Evolutionary conservation across 176 grass and related monocot genomes (phyloP), one percentile per base, ranked within the genome.

Genomic region (Hyparrhenia diplandra): DNA sequence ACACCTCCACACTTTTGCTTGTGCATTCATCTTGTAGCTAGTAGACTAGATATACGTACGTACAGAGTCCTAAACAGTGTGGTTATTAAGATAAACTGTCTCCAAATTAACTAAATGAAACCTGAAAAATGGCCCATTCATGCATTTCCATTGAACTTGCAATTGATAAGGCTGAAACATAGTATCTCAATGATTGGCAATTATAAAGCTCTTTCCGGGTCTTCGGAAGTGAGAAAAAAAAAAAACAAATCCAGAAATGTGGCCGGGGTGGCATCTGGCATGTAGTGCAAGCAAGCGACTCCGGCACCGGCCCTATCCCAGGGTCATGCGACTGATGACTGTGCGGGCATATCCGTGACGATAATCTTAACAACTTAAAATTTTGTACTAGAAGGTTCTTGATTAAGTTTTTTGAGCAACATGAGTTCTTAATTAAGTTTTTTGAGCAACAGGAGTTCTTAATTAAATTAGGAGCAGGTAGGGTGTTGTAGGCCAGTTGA

Each of bases 241-340:
- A n/a, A n/a, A n/a, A n/a, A n/a, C n/a, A n/a, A n/a, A n/a, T n/a
- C n/a, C n/a, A n/a, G n/a, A n/a, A n/a, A 34, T 30, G 18, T 21
- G 52, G 20, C 27, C 41, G 18, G 1, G 35, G 2, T 34, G 20
- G 47, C 47, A 51, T 51, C 36, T 5, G 17, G 45, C 17, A 16
- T 16, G 17, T n/a, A 49, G 28, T 9, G 10, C n/a, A n/a, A 23
- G 2, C 64, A n/a, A n/a, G n/a, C 4, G 30, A 13, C n/a, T 1
- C 63, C n/a, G n/a, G 75, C n/a, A 14, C 63, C n/a, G 31, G 75
- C 31, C 39, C 80, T 82, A 21, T 82, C 47, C 68, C 27, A 23
- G 1, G 63, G 61, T 69, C 82, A 35, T 0, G 41, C 28, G n/a
- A n/a, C n/a, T n/a, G n/a, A n/a, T 61, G 80, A 83, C 51, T 0